Base-by-base conservation (phyloP, 2,329 filamentous ascomycete genomes). In the Apiospora rasikravindrae region DNA sequence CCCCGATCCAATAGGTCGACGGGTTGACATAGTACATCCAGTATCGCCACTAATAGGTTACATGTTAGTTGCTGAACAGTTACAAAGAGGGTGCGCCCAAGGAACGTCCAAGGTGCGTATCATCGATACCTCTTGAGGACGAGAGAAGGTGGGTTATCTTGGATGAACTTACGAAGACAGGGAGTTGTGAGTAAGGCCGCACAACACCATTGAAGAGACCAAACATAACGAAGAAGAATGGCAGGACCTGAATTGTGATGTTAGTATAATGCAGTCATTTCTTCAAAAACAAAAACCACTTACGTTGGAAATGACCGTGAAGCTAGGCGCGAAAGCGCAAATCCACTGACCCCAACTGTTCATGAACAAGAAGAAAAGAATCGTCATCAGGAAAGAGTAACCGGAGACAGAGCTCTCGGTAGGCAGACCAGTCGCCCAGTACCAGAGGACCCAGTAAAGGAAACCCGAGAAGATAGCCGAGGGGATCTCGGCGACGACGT, bases 341-440 rank as follows among this genome's bases (percentile, higher is more conserved):
- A 96, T 94, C 93, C 93, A 96, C 80, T 95, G 93, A 26, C 92
- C 94, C 93, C 91, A 95, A 75, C 86, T 90, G 44, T 88, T 88
- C 80, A 91, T 88, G 86, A 95, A 95, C 10, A 95, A 81, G 84
- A 91, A 94, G 83, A 95, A 95, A 0, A 96, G 86, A 77, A 95
- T 83, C 0, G 89, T 89, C 92, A 96, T 95, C 37, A 96, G 83
- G 83, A 93, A 96, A 22, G 92, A 88, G 80, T 95, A 96, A 16
- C 93, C 94, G 0, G 92, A 88, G 0, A 89, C 89, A 1, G 87
- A 86, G 45, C 89, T 88, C 73, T 92, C 89, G 0, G 86, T 86
- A 0, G 93, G 92, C 1, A 95, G 84, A 0, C 94, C 93, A 0
- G 91, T 88, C 0, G 93, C 89, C 80, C 88, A 96, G 82, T 96